These are phyloP conservation scores for Xanthoconium stramineum DNA, from an alignment of 768 basidiomycete species.

Conservation along the genomic window DNA sequence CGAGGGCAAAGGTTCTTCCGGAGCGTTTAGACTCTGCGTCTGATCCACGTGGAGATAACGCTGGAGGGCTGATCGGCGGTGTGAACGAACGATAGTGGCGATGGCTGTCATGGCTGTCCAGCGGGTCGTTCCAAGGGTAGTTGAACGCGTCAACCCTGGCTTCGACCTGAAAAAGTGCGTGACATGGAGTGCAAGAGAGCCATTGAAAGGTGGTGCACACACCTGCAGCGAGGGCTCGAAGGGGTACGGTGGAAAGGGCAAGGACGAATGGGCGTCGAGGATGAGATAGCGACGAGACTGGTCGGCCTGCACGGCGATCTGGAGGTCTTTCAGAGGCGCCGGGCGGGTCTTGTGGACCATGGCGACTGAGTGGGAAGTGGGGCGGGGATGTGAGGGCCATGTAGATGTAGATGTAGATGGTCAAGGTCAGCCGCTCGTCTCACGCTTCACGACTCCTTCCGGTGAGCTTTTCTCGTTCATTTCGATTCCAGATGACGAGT, in stretches of 20 bases:
- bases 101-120: background rate
- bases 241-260: conserved; percentile 6
- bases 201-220: background rate
- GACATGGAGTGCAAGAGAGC: background rate
- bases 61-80: conserved; percentile 18
- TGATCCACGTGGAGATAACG: background rate
- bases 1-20: conserved; percentile 14
- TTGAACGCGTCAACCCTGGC: background rate
- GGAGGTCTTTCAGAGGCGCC: conserved; percentile 16
- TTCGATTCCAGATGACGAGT: conserved; percentile 37
- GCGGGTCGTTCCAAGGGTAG: background rate
- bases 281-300: conserved; percentile 12
- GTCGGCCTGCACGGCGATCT: conserved; percentile 11
- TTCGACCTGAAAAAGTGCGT: background rate
- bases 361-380: background rate
- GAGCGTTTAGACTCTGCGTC: conserved; percentile 18
- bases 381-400: background rate
- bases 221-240: background rate
- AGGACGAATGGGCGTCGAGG: conserved; percentile 4
- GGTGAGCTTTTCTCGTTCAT: conserved; percentile 16
- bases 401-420: background rate
- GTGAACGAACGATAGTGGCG: conserved; percentile 6
- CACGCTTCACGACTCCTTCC: conserved; percentile 4
- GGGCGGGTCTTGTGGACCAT: conserved; percentile 13
- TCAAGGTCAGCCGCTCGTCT: conserved; percentile 20